A percentile compares a stretch with the other conserved stretches of the same genome.
Conservation (phyloP, 2,329 filamentous ascomycete species). For the Trichoderma atrobrunneum region DNA sequence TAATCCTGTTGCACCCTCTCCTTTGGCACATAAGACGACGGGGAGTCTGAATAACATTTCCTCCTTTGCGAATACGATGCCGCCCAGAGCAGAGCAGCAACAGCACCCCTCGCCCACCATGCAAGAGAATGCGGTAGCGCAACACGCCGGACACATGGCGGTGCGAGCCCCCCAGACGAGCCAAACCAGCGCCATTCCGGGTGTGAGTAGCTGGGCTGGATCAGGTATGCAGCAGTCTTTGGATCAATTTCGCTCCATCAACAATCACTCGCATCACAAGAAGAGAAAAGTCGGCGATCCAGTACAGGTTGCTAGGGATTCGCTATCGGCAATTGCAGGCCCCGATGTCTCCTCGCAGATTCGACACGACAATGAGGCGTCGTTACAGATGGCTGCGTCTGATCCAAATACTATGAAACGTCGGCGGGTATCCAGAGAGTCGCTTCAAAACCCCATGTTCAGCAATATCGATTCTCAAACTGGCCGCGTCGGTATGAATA, state of each 20-base stretch:
- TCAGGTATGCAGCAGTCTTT: conserved; percentile 11
- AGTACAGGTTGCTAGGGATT: not conserved
- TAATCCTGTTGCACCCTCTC: conserved; percentile 17
- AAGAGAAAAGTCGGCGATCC: conserved; percentile 16
- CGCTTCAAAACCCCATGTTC: conserved; percentile 18
- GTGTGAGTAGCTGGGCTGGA: conserved; percentile 4
- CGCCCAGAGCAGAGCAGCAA: conserved; percentile 4
- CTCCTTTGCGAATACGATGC: conserved; percentile 2
- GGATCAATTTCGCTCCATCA: conserved; percentile 5
- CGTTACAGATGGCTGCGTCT: conserved; percentile 11
- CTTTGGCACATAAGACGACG: conserved; percentile 22
- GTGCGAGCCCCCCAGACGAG: not conserved
- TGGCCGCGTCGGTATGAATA: conserved; percentile 11
- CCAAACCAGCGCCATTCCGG: not conserved
- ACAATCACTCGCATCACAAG: not conserved
- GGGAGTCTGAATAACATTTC: conserved; percentile 7
- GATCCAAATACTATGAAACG: conserved; percentile 27
- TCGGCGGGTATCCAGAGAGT: conserved; percentile 28
- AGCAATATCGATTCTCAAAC: conserved; percentile 18
- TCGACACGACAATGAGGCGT: conserved; percentile 18
- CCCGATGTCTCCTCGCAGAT: conserved; percentile 7
- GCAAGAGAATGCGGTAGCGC: not conserved
- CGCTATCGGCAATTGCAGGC: not conserved
- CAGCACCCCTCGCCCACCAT: conserved; percentile 3
- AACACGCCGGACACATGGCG: not conserved